A percentile compares a stretch with the other conserved stretches of the same genome.
Evolutionary conservation across 257 asterid genomes (phyloP).

Genomic region (Solanum tarijense): DNA sequence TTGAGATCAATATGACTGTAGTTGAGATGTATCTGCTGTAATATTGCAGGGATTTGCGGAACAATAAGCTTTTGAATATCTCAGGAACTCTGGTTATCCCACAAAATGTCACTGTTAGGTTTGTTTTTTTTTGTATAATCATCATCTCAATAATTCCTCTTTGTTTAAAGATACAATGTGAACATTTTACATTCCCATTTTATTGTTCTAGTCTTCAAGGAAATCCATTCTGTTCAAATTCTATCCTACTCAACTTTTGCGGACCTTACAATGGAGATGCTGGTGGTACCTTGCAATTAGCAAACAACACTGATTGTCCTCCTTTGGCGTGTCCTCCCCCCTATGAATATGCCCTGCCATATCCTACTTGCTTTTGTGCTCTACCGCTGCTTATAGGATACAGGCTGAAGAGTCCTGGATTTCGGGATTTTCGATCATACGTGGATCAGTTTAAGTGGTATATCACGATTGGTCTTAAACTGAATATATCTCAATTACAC

Average conservation of each 20-base stretch:
- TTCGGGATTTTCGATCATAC: slow-evolving; percentile 61
- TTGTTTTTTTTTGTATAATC: slow-evolving; percentile 8
- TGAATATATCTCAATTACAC: slow-evolving; percentile 54
- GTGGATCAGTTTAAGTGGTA: slow-evolving; percentile 31
- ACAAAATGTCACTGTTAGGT: slow-evolving; percentile 70
- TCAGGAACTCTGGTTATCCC: slow-evolving; percentile 36
- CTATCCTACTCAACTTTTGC: slow-evolving; percentile 29
- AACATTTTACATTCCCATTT: not conserved
- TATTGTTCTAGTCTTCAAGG: slow-evolving; percentile 53
- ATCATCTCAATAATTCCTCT: not conserved
- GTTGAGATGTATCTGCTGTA: not conserved
- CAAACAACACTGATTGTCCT: slow-evolving; percentile 26
- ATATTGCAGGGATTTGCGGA: slow-evolving; percentile 67
- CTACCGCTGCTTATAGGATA: slow-evolving; percentile 73
- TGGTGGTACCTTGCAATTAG: slow-evolving; percentile 9
- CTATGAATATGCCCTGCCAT: slow-evolving; percentile 47
- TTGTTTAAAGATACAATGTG: not conserved
- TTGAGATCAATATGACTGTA: not conserved
- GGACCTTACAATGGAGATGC: slow-evolving; percentile 40
- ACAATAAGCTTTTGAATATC: slow-evolving; percentile 47
- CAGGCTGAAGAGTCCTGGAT: slow-evolving; percentile 90
- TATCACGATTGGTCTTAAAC: slow-evolving; percentile 45
- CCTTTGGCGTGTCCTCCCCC: slow-evolving; percentile 48
- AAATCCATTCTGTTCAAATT: slow-evolving; percentile 54
- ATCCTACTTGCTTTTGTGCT: slow-evolving; percentile 69